These are phyloP conservation scores for Pleurotus djamor DNA, from an alignment of 768 basidiomycete genomes.

Conservation along the genomic window DNA sequence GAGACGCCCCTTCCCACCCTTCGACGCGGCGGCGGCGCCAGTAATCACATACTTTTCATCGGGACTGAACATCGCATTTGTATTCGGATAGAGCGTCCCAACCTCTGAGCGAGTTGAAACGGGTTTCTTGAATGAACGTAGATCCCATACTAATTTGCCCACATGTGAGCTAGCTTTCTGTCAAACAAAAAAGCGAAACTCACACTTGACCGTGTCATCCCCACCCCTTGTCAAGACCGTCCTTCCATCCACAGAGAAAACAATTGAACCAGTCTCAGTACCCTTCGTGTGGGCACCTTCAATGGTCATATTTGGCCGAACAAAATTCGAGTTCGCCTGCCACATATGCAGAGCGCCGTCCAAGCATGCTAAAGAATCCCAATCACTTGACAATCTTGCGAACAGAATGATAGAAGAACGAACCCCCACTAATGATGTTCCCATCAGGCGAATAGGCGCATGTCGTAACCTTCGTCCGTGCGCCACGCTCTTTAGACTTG, in stretches of 20 bases:
- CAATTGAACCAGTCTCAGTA: conserved; percentile 83
- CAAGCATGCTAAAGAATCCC: conserved; percentile 59
- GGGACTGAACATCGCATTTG: conserved; percentile 94
- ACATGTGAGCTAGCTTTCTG: neutral
- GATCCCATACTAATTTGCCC: conserved; percentile 79
- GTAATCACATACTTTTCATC: conserved; percentile 90
- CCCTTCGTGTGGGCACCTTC: conserved; percentile 88
- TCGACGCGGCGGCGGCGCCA: conserved; percentile 68
- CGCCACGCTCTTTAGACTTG: conserved; percentile 93
- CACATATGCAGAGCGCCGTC: conserved; percentile 95
- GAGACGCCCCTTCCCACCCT: conserved; percentile 69
- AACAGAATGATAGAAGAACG: conserved; percentile 12
- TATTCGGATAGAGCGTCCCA: conserved; percentile 83
- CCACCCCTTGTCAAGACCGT: conserved; percentile 88
- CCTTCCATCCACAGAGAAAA: conserved; percentile 86
- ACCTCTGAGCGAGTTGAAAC: conserved; percentile 63
- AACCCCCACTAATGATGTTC: conserved; percentile 86
- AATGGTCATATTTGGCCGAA: conserved; percentile 81
- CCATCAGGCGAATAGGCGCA: conserved; percentile 91
- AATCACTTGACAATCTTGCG: conserved; percentile 5
- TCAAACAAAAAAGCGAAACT: conserved; percentile 28
- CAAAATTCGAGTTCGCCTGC: conserved; percentile 91
- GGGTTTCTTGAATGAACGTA: conserved; percentile 89
- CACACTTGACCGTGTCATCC: conserved; percentile 94
- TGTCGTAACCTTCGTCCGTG: conserved; percentile 85